Base-by-base conservation (phyloP, 306 rosid species). In the Castanopsis chinensis region DNA sequence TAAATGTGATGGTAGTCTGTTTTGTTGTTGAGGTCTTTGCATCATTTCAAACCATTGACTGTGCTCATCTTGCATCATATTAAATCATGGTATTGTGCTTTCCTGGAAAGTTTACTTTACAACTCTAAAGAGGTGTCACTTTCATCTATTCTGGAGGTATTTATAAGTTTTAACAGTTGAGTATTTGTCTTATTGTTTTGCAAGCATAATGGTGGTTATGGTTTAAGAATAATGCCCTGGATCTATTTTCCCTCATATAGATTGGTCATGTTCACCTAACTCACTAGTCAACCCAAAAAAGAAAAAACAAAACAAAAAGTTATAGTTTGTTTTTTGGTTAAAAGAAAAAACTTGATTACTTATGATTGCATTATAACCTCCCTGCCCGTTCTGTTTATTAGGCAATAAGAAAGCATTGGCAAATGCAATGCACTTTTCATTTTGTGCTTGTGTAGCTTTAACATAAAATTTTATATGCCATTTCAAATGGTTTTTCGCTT, bases 1-100 rank as follows among this genome's bases (percentile, higher is more conserved):
- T 6, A 23, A 59, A 59, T 78, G 65, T 67, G 68, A 43, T 33
- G 78, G 71, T 75, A 21, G 73, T 43, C 45, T 35, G 69, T 67
- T 67, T 33, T 33, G 49, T 33, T 19, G n/a, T 33, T 35, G 49
- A 67, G 51, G 35, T 68, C 6, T 19, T 35, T 68, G 8, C 27
- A 33, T 18, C 27, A 35, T 35, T 33, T 33, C 10, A 18, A 19
- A 63, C 3, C 69, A 68, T 35, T 35, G 6, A 68, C 71, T 4
- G 5, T 65, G 71, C 71, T 73, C 72, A 17, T 58, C 57, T 75
- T 27, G 23, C 6, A 54, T 4, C 35, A 55, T 35, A 35, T 57
- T 77, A 73, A 77, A 51, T 76, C 59, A 2, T 4, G 61, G 32
- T 72, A 53, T 15, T 73, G 75, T 58, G 74, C 55, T 21, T 43